Conservation (phyloP, 768 basidiomycete genomes). For the Suillus lakei region DNA sequence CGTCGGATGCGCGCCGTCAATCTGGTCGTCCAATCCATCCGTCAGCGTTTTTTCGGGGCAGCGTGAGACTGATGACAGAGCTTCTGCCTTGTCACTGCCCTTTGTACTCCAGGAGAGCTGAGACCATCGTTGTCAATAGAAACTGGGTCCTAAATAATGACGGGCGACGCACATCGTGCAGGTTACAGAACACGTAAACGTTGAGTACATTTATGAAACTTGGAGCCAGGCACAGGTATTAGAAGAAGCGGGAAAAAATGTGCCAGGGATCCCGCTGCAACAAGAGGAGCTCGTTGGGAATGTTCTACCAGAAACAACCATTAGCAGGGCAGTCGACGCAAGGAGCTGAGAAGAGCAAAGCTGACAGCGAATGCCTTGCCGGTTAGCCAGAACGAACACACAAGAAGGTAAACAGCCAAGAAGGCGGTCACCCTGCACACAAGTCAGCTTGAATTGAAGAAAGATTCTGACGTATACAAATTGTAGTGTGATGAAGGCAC, state of each 20-base stretch:
- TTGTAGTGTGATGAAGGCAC: constrained; percentile 79
- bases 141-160: background rate
- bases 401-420: constrained; percentile 80
- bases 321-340: background rate
- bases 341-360: background rate
- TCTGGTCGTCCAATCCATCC: no score
- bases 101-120: constrained; percentile 95
- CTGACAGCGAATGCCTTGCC: constrained; percentile 75
- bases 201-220: constrained; percentile 95
- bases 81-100: constrained; percentile 93
- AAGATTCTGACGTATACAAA: constrained; percentile 25
- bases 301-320: constrained; percentile 42
- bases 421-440: constrained; percentile 76
- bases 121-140: constrained; percentile 8
- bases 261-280: constrained; percentile 94
- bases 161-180: constrained; percentile 72
- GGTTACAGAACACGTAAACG: constrained; percentile 96
- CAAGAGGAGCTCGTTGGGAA: constrained; percentile 50
- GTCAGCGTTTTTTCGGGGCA: no score
- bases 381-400: constrained; percentile 88
- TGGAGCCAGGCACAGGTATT: constrained; percentile 88
- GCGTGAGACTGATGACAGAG: constrained; percentile 87
- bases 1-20: constrained; percentile 67
- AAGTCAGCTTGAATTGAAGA: constrained; percentile 12
- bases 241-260: constrained; percentile 92